phyloP scores from a whole-genome alignment of 495 filamentous ascomycete species.

The Penicillium taxi region DNA sequence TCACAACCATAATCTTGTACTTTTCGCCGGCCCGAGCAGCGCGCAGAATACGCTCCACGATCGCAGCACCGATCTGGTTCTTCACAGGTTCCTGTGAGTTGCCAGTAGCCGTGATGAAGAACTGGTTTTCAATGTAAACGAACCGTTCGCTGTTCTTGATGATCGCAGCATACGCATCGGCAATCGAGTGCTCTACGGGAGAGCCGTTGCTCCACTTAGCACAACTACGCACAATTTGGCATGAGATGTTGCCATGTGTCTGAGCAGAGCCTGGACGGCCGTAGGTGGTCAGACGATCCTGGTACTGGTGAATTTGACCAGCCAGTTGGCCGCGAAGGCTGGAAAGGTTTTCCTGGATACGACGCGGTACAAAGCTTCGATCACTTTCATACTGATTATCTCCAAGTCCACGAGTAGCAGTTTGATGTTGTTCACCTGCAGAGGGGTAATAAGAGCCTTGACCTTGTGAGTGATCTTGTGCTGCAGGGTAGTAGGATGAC shows the following conservation, averaged over 20 bases:
- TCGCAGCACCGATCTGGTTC: slow-evolving; percentile 82
- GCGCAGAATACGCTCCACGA: slow-evolving; percentile 79
- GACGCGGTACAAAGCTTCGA: slow-evolving; percentile 23
- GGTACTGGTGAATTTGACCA: slow-evolving; percentile 43
- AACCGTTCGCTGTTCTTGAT: slow-evolving; percentile 78
- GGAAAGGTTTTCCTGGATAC: slow-evolving; percentile 30
- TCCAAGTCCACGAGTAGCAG: slow-evolving; percentile 32
- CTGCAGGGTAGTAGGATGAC: slow-evolving; percentile 10
- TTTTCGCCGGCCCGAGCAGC: slow-evolving; percentile 63
- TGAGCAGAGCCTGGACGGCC: slow-evolving; percentile 22
- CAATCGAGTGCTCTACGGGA: slow-evolving; percentile 73
- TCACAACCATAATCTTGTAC: slow-evolving; percentile 79
- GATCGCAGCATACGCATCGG: slow-evolving; percentile 76
- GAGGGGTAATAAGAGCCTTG: slow-evolving; percentile 22
- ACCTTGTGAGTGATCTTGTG: slow-evolving; percentile 15
- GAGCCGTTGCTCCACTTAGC: slow-evolving; percentile 67
- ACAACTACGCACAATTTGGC: slow-evolving; percentile 63
- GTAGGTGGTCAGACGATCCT: slow-evolving; percentile 28
- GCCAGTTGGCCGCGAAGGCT: slow-evolving; percentile 37
- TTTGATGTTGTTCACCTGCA: slow-evolving; percentile 31
- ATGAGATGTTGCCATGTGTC: slow-evolving; percentile 44
- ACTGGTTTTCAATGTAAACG: slow-evolving; percentile 95
- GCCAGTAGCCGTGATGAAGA: slow-evolving; percentile 89
- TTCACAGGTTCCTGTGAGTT: slow-evolving; percentile 68
- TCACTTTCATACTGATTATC: slow-evolving; percentile 29